phyloP scores from a whole-genome alignment of 805 yeast genomes.

The Nakazawaea holstii region DNA sequence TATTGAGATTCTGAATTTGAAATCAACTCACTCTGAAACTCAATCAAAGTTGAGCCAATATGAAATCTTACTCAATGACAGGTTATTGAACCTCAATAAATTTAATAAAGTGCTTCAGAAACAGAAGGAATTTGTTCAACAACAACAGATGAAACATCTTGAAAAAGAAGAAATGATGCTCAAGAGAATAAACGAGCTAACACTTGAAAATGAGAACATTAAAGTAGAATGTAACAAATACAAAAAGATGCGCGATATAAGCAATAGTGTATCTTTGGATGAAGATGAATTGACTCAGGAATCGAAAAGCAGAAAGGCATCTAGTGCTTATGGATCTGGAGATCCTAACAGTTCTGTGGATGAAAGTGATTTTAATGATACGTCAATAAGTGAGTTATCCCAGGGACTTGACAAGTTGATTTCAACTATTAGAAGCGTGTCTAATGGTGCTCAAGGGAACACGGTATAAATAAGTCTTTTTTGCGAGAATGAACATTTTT shows the following conservation, averaged over 20 bases:
- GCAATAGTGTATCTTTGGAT: neutral
- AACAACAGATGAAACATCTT: neutral
- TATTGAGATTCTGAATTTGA: neutral
- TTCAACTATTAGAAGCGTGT: neutral
- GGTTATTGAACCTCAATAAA: neutral
- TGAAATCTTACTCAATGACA: conserved; percentile 5
- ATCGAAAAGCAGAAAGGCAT: neutral
- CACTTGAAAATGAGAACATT: conserved; percentile 8
- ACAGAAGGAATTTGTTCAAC: conserved; percentile 6
- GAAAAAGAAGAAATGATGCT: conserved; percentile 5
- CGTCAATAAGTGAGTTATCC: conserved; percentile 9
- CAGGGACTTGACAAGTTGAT: conserved; percentile 8
- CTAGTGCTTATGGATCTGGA: neutral
- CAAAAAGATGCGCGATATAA: conserved; percentile 1
- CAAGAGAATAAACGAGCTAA: conserved; percentile 6
- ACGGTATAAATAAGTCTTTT: neutral
- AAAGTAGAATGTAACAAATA: conserved; percentile 6
- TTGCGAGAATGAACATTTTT: too few relatives aligned
- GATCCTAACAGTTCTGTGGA: neutral
- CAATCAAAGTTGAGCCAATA: neutral
- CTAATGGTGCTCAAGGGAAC: neutral
- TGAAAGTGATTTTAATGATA: conserved; percentile 7
- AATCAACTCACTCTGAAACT: neutral
- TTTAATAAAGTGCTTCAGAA: conserved; percentile 4
- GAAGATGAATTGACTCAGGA: neutral